phyloP scores from a whole-genome alignment of 768 basidiomycete species.

The Amanita brunnescens region DNA sequence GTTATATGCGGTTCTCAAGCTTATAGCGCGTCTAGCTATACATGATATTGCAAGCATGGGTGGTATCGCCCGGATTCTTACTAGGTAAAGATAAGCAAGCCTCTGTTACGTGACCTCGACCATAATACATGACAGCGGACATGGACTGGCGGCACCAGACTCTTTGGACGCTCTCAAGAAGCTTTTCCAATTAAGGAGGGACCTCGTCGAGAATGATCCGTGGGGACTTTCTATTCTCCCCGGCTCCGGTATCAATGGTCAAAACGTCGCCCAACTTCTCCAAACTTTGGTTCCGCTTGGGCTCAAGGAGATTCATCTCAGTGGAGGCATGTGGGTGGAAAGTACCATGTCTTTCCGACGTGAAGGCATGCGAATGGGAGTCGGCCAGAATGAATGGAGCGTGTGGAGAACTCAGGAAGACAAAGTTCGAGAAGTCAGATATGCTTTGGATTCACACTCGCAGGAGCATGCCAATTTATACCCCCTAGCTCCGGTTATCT shows the following conservation, averaged over 20 bases:
- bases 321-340: slow-evolving; percentile 58
- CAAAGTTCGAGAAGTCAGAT: slow-evolving; percentile 42
- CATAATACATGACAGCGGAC: slow-evolving; percentile 35
- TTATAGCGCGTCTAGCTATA: slow-evolving; percentile 24
- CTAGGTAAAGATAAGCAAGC: slow-evolving; percentile 45
- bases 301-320: slow-evolving; percentile 64
- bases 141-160: slow-evolving; percentile 31
- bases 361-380: slow-evolving; percentile 63
- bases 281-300: slow-evolving; percentile 44
- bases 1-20: neutral
- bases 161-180: slow-evolving; percentile 33
- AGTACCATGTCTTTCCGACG: slow-evolving; percentile 43
- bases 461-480: slow-evolving; percentile 13
- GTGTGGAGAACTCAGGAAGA: slow-evolving; percentile 57
- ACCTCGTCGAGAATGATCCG: slow-evolving; percentile 27
- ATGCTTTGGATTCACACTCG: slow-evolving; percentile 32
- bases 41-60: slow-evolving; percentile 43
- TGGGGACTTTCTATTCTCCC: slow-evolving; percentile 51
- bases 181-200: slow-evolving; percentile 28
- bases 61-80: slow-evolving; percentile 69
- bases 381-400: slow-evolving; percentile 49
- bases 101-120: neutral
- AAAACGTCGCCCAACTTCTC: slow-evolving; percentile 43
- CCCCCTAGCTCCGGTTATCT: neutral
- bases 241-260: slow-evolving; percentile 65